Evolutionary conservation across 2,329 filamentous ascomycete species (phyloP).

Genomic region (Calonectria pteridis): DNA sequence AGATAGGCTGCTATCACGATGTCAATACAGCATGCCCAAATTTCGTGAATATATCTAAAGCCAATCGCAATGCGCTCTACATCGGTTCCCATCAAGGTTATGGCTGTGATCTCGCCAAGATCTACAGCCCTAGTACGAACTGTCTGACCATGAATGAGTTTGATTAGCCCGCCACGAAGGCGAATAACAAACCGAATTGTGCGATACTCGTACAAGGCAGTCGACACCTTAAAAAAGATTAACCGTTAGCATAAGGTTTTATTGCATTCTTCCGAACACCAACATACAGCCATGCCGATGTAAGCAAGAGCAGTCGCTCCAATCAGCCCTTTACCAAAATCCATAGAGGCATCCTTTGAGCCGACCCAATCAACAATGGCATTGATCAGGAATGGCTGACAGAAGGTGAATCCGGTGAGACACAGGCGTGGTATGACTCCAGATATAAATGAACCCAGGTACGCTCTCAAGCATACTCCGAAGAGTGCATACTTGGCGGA

Average conservation of each 20-base stretch:
- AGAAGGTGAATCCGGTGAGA: not conserved
- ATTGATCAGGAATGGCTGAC: constrained; percentile 2
- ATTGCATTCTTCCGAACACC: not conserved
- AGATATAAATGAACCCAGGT: not conserved
- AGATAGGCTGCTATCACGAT: not conserved
- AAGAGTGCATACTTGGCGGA: not conserved
- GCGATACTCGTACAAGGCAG: not conserved
- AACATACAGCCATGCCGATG: not conserved
- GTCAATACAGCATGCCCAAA: not conserved
- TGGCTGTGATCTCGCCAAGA: not conserved
- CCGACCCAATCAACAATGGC: not conserved
- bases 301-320: not conserved
- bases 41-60: not conserved
- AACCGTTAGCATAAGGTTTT: not conserved
- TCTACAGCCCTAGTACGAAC: not conserved
- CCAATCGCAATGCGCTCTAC: not conserved
- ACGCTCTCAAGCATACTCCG: not conserved
- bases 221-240: not conserved
- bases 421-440: not conserved
- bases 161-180: not conserved
- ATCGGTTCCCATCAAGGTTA: not conserved
- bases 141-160: not conserved
- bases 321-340: not conserved
- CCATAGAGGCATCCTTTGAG: not conserved
- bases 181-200: not conserved